Evolutionary conservation across 2,329 filamentous ascomycete species (phyloP), one percentile per base, ranked within the genome.

Genomic region (Xylaria sp.): DNA sequence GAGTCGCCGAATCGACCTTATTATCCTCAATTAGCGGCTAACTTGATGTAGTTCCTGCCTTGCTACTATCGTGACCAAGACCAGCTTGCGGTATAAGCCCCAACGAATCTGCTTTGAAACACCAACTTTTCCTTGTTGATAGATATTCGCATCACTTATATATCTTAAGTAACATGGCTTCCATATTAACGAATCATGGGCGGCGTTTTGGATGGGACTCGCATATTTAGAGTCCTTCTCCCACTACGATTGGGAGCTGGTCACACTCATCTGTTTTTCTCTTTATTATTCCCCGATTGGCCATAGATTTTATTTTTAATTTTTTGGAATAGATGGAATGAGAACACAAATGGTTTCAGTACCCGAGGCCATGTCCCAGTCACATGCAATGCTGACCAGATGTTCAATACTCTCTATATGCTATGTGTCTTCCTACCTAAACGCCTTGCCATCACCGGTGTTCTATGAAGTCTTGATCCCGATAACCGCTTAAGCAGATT

Each of bases 31-130:
- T 51, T 18, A 28, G 56, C 32, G 60, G 23, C 77, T 80, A 59
- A 78, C 69, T 25, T 12, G 12, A 18, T 48, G 3, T 69, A 89
- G 87, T 89, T 89, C 74, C 77, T 89, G 65, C 88, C 88, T 57
- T 86, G 88, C 76, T 89, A 89, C 73, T 86, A 87, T 73, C 86
- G 86, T 54, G 86, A 87, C 70, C 85, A 88, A 73, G 86, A 88
- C 67, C 87, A 88, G 73, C 80, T 89, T 62, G 86, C 86, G 65
- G 86, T 89, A 41, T 89, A 80, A 61, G 48, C 51, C 54, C 18
- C 37, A 59, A 57, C 25, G 44, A 52, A 32, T 57, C 34, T 54
- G 18, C 41, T 56, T 59, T 23, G 20, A 10, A 50, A 3, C 57
- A n/a, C 34, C 15, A 18, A 58, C 12, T 13, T 58, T 55, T 54